Evolutionary conservation across 495 filamentous ascomycete species (phyloP), one percentile per base, ranked within the genome.

Genomic region (Penicillium simplicissimum): DNA sequence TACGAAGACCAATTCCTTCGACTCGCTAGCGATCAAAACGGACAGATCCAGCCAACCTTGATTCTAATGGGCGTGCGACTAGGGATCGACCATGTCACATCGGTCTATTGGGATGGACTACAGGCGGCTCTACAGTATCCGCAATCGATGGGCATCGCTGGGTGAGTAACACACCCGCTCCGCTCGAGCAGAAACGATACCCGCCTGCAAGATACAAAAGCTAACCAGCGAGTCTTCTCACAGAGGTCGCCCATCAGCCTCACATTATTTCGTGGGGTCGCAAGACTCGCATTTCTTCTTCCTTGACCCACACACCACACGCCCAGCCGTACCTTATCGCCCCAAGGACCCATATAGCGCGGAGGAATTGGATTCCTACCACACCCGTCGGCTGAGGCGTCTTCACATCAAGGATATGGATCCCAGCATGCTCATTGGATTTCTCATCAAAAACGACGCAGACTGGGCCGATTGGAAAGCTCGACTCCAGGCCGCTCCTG

Each of bases 341-440:
- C 63, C 82, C 17, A 74, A 78, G 3, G 59, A 76, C 15, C 68
- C 82, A 15, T 92, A 91, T 67, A 86, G 85, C 0, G 53, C 74
- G 34, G 89, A 90, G 59, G 93, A 97, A 37, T 63, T 96, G 13
- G 87, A 89, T 66, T 88, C 87, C 3, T 97, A 92, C 69, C 93
- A 99, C 72, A 97, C 93, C 3, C 84, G 90, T 49, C 86, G 96
- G 36, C 68, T 98, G 19, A 85, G 95, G 34, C 82, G 91, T 45
- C 80, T 99, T 31, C 88, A 93, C 58, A 81, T 98, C 36, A 85
- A 86, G 59, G 95, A 98, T 58, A 94, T 98, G 92, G 96, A 99
- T 67, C 96, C 96, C 8, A 97, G 93, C 73, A 99, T 99, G 96
- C 79, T 99, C 33, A 90, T 99, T 57, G 96, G 90, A n/a, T 98